phyloP scores from a whole-genome alignment of 768 basidiomycete genomes.

The Filobasidium floriforme region DNA sequence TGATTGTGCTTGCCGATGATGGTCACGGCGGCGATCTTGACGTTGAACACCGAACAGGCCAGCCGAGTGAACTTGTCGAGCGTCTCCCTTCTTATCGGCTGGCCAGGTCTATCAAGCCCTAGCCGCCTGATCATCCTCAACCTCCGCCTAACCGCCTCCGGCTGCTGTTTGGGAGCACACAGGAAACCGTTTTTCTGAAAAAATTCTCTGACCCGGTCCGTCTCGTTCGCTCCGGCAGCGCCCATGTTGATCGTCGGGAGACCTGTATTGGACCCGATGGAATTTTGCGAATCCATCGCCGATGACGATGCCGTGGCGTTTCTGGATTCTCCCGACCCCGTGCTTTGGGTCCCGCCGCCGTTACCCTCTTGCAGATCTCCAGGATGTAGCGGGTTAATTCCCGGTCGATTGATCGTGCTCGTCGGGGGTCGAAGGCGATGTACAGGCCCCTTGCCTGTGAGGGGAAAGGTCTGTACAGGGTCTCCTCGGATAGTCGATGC shows the following conservation, averaged over 20 bases:
- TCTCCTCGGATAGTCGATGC: background rate
- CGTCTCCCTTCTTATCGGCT: conserved; percentile 20
- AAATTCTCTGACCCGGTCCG: conserved; percentile 11
- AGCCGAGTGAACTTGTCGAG: conserved; percentile 40
- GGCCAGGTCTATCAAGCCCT: conserved; percentile 17
- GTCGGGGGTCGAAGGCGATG: background rate
- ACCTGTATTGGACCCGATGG: background rate
- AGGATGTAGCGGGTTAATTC: conserved; percentile 2
- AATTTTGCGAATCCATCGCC: background rate
- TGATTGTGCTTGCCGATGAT: conserved; percentile 34
- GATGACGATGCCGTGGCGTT: conserved; percentile 1
- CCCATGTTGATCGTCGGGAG: conserved; percentile 1
- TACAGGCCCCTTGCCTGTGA: background rate
- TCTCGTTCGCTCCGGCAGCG: background rate
- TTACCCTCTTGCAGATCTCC: background rate
- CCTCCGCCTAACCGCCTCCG: conserved; percentile 4
- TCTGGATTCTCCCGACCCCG: background rate
- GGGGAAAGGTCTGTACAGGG: background rate
- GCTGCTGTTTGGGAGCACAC: conserved; percentile 11
- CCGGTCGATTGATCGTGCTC: background rate
- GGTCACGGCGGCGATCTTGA: conserved; percentile 31
- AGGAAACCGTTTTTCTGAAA: conserved; percentile 11
- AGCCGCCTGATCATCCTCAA: conserved; percentile 10
- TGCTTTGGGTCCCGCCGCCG: background rate
- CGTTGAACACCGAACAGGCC: conserved; percentile 34